Evolutionary conservation across 495 filamentous ascomycete species (phyloP), one percentile per base, ranked within the genome.

Genomic region (Peziza echinospora): DNA sequence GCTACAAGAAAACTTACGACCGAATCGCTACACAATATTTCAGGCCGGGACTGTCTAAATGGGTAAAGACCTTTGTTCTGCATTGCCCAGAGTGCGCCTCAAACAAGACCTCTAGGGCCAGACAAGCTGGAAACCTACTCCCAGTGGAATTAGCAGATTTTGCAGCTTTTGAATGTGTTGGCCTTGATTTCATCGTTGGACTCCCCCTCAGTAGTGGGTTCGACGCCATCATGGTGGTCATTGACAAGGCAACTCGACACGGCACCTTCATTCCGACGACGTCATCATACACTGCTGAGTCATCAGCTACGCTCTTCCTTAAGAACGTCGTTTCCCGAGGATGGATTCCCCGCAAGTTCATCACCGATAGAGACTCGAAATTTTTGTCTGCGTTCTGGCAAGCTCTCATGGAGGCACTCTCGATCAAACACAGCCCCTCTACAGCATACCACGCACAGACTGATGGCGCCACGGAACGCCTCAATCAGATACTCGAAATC

Each of bases 331-430:
- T 47, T 5, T 37, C 24, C 5, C 44, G 24, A 5, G 44, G 44
- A 6, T 47, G 21, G 9, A 22, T 47, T 17, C 44, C 25, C 5
- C 10, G 10, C 5, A 30, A 47, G 19, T 47, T 47, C 21, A 37
- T 47, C n/a, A 39, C 44, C 24, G 44, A 47, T 21, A 5, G 44
- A 37, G 44, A 47, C 19, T n/a, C 44, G 6, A 47, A 28, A 24
- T 19, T 47, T 26, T 16, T 47, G 21, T 16, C n/a, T 5, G 22
- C 24, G 13, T 47, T 47, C 44, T 47, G 44, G 44, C 7, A 34
- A 34, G 26, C 26, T 7, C 26, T 34, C 8, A 34, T 34, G 26
- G 8, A 34, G n/a, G 26, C 26, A 34, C 26, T 42, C 8, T 7
- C 6, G 7, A 42, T 42, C 40, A 11, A 11, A 42, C 40, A 42